Evolutionary conservation across 2,329 filamentous ascomycete genomes (phyloP).

Genomic region (Xylariaceae sp.): DNA sequence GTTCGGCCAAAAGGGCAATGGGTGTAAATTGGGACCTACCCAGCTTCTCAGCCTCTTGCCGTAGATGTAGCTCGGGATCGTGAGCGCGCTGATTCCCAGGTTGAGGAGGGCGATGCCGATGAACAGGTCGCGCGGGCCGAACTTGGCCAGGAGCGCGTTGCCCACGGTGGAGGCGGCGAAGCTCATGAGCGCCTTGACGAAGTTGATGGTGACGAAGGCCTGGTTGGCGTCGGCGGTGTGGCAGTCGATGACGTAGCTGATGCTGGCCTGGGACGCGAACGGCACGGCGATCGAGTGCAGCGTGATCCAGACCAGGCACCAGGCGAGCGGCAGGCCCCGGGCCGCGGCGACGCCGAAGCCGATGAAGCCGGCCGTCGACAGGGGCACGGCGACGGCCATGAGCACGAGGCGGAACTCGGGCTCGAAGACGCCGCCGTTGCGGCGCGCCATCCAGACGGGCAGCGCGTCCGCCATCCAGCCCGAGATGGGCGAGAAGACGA

Average conservation of each 20-base stretch:
- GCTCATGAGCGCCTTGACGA: conserved; percentile 15
- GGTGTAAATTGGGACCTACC: conserved; percentile 9
- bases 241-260: conserved; percentile 19
- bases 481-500: conserved; percentile 16
- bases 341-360: conserved; percentile 12
- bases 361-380: conserved; percentile 16
- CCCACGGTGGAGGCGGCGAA: conserved; percentile 14
- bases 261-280: conserved; percentile 16
- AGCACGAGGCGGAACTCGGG: conserved; percentile 18
- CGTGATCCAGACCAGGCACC: conserved; percentile 18
- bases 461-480: conserved; percentile 18
- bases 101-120: conserved; percentile 16
- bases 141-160: conserved; percentile 13
- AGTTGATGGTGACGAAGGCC: conserved; percentile 19
- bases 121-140: conserved; percentile 10
- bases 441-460: conserved; percentile 17
- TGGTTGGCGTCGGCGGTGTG: conserved; percentile 19
- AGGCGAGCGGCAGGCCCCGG: conserved; percentile 9
- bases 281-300: conserved; percentile 17
- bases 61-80: conserved; percentile 18
- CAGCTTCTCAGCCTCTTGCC: conserved; percentile 17
- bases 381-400: conserved; percentile 14
- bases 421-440: conserved; percentile 16
- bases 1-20: background rate
- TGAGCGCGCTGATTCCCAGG: conserved; percentile 14